phyloP scores from a whole-genome alignment of 1,139 yeast species.

The Protomyces inundatus region DNA sequence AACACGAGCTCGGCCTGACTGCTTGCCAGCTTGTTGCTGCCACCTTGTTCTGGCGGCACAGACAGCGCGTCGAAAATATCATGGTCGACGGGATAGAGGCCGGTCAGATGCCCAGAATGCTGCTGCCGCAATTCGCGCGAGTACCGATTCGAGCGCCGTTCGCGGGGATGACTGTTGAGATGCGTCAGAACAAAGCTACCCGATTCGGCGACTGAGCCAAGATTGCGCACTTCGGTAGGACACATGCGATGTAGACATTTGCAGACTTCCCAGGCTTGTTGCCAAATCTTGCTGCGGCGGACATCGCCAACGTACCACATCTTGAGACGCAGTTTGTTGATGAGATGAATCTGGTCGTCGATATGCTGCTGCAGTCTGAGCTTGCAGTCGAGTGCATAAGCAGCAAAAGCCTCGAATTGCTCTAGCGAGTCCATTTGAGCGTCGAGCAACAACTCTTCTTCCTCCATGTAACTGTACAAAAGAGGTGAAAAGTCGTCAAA shows the following conservation, averaged over 20 bases:
- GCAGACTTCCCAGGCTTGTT: slow-evolving; percentile 20
- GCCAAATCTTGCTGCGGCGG: slow-evolving; percentile 14
- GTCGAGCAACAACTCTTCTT: not conserved
- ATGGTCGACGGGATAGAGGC: slow-evolving; percentile 5
- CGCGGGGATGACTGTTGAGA: not conserved
- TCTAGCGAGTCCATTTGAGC: not conserved
- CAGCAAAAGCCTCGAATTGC: not conserved
- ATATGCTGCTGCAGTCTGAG: not conserved
- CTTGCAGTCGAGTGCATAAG: slow-evolving; percentile 1
- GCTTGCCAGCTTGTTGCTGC: slow-evolving; percentile 4
- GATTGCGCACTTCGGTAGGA: not conserved
- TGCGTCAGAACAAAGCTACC: not conserved
- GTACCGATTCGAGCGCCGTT: not conserved
- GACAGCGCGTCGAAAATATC: slow-evolving; percentile 3
- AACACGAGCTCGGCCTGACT: slow-evolving; percentile 3
- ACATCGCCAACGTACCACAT: slow-evolving; percentile 23
- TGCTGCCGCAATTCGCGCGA: slow-evolving; percentile 1
- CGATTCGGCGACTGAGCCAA: not conserved
- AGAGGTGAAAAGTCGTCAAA: slow-evolving; percentile 16
- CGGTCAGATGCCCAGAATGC: not conserved
- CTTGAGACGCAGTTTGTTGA: slow-evolving; percentile 7
- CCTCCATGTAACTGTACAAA: not conserved
- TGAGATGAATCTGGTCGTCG: slow-evolving; percentile 8
- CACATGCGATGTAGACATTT: slow-evolving; percentile 8
- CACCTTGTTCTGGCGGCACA: not conserved